Base-by-base conservation (phyloP, 768 basidiomycete species). In the Tubosaeta sp. region DNA sequence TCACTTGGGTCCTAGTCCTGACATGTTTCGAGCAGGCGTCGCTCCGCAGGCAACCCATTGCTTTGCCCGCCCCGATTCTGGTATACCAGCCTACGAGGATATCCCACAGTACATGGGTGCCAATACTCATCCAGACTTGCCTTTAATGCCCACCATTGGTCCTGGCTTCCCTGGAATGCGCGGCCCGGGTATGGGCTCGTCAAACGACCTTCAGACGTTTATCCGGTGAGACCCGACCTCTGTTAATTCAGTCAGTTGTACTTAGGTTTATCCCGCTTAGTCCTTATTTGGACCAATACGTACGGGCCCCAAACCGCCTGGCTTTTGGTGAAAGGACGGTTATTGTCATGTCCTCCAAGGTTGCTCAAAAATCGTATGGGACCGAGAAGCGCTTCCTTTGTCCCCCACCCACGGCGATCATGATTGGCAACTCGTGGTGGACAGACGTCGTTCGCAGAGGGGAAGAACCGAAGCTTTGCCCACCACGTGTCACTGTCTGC, bases 341-440 rank as follows among this genome's bases (percentile, higher is more conserved):
- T 53, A 88, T 97, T 54, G 88, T 98, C 60, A 94, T 96, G 90
- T 94, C 92, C n/a, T 92, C 89, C 66, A 93, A 89, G 64, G 94
- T 97, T 27, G 95, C 92, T 3, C 95, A 98, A 75, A 95, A 97
- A 66, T 93, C 90, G 9, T 98, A 97, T 65, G 94, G 94, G 32
- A 93, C 87, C 16, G 94, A 97, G 69, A 96, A 96, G 69, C 80
- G 94, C 39, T 95, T 94, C 79, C 79, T 94, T 31, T 95, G 91
- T 65, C 93, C 90, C 8, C 94, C 90, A 48, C 94, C 94, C 9
- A 94, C 92, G 29, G 94, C 93, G 42, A 86, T 92, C 63, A 81
- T 97, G 80, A 88, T 94, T 60, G 94, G 94, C 44, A 90, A 89
- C 64, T 86, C 87, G 13, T 97, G 94, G 94, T 95, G 92, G 92